These are phyloP conservation scores for Ulmus americana DNA, from an alignment of 331 rosid species.

Conservation along the genomic window DNA sequence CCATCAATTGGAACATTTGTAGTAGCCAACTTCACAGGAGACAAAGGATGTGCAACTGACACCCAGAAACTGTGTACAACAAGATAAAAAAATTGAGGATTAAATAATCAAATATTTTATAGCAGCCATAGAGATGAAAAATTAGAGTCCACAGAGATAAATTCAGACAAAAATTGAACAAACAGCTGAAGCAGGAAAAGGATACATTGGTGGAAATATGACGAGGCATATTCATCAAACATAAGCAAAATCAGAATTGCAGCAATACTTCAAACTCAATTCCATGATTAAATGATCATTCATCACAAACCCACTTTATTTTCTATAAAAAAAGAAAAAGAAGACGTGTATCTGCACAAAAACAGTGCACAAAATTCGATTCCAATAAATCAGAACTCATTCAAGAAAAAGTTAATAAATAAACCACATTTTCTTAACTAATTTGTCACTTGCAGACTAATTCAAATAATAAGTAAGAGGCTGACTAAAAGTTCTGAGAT, in stretches of 20 bases:
- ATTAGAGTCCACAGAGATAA: background rate
- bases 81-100: slow-evolving; percentile 3
- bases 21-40: slow-evolving; percentile 60
- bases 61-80: slow-evolving; percentile 57
- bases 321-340: too few species aligned
- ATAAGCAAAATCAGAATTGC: too few species aligned
- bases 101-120: background rate
- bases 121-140: background rate
- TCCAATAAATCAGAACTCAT: too few species aligned
- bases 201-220: too few species aligned
- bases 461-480: background rate
- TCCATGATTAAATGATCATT: too few species aligned
- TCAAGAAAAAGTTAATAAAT: too few species aligned
- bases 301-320: too few species aligned
- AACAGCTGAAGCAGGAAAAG: background rate
- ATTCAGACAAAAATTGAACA: background rate
- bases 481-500: background rate
- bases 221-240: too few species aligned
- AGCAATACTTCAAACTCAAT: too few species aligned
- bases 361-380: background rate
- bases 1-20: slow-evolving; percentile 66
- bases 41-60: slow-evolving; percentile 52
- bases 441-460: background rate
- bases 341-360: background rate
- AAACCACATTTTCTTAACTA: background rate